phyloP scores from a whole-genome alignment of 1,139 yeast species.

The Casaregolazyma suthepensis region DNA sequence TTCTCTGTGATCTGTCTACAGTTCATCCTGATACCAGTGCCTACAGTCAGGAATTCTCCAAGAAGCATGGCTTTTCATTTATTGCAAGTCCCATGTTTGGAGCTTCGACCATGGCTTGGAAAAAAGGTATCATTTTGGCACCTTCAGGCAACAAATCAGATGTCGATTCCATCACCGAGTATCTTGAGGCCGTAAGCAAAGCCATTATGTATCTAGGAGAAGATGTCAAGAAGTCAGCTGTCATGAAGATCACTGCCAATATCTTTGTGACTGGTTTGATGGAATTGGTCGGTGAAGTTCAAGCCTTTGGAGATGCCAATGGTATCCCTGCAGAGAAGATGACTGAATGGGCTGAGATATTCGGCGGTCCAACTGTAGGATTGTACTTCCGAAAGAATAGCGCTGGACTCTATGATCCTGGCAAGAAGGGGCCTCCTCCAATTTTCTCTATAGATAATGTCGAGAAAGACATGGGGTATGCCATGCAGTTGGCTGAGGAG shows the following conservation, averaged over 20 bases:
- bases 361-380: conserved; percentile 21
- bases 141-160: conserved; percentile 24
- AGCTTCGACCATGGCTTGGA: conserved; percentile 26
- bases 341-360: conserved; percentile 20
- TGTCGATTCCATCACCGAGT: conserved; percentile 22
- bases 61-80: conserved; percentile 20
- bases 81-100: conserved; percentile 31
- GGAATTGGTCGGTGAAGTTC: conserved; percentile 27
- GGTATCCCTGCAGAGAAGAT: conserved; percentile 21
- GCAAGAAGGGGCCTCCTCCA: conserved; percentile 20
- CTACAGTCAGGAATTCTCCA: conserved; percentile 13
- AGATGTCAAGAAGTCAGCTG: conserved; percentile 24
- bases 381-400: conserved; percentile 20
- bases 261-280: conserved; percentile 26
- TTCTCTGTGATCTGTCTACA: conserved; percentile 26
- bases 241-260: conserved; percentile 29
- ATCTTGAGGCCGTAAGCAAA: conserved; percentile 26
- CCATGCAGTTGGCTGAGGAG: conserved; percentile 20
- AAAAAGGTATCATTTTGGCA: conserved; percentile 25
- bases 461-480: conserved; percentile 26
- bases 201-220: conserved; percentile 23
- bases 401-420: conserved; percentile 20
- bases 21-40: conserved; percentile 28
- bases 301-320: conserved; percentile 25
- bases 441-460: conserved; percentile 25